Evolutionary conservation across 345 rosid genomes (phyloP), one percentile per base, ranked within the genome.

Genomic region (Acer campestre): DNA sequence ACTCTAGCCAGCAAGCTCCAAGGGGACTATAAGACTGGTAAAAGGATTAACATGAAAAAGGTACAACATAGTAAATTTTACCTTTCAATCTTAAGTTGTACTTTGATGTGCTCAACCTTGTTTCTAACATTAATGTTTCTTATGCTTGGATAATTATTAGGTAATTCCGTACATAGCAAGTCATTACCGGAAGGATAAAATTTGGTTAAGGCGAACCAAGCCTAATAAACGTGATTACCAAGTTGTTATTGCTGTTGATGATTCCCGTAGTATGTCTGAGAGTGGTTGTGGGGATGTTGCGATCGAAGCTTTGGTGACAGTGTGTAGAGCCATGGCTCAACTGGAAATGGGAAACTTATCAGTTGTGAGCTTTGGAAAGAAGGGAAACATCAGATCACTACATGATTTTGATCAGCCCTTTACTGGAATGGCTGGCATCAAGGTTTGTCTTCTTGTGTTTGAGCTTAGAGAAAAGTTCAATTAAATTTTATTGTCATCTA

Each of bases 211-310:
- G 86, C 90, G 98, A 71, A 96, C 97, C 53, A 88, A 88, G n/a
- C 98, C 99, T 23, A 93, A 91, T 87, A 96, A 94, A 82, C 98
- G 97, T 59, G 98, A 96, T 76, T 96, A 94, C 84, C 99, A 94
- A 85, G 94, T 92, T 27, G 88, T 94, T 63, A 91, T 94, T 70
- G 98, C 95, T 61, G 90, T 96, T 78, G 99, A 96, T 84, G 99
- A 94, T 77, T 96, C 98, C 1, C 89, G 86, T 68, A 94, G 99
- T 81, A 94, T 96, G 98, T 90, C 94, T 11, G 97, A 90, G 87
- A 84, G 91, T 82, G 80, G 94, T 59, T 96, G 98, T 81, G 93
- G 95, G 70, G 91, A 87, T 23, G 93, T 89, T 72, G 99, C 99
- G n/a, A 80, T 94, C 17, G 93, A 92, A 84, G 94, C 99, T 73